Evolutionary conservation across 305 asterid species (phyloP).

Genomic region (Salvia sclarea): DNA sequence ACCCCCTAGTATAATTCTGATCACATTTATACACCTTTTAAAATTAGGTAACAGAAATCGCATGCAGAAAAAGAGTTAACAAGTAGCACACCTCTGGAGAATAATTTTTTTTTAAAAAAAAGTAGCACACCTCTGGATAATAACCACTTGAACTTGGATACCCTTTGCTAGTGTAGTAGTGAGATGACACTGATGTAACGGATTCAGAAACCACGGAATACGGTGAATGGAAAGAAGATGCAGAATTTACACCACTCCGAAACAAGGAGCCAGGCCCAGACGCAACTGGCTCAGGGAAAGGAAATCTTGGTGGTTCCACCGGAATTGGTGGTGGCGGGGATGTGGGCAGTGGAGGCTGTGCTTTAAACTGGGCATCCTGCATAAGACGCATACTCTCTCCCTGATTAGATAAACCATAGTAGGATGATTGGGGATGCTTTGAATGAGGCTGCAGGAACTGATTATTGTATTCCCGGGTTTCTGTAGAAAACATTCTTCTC

Average conservation of each 20-base stretch:
- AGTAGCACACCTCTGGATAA: conserved; percentile 50
- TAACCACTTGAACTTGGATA: conserved; percentile 44
- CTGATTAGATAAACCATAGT: conserved; percentile 32
- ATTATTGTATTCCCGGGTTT: conserved; percentile 32
- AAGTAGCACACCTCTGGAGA: conserved; percentile 48
- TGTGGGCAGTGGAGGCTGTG: conserved; percentile 66
- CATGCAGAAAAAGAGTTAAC: not conserved
- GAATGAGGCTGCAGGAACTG: conserved; percentile 37
- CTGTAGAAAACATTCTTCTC: conserved; percentile 32
- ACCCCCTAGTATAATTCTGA: conserved; percentile 6
- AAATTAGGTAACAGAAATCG: conserved; percentile 23
- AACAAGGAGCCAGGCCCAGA: conserved; percentile 50
- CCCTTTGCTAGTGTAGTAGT: conserved; percentile 38
- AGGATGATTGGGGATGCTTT: conserved; percentile 36
- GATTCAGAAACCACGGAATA: conserved; percentile 50
- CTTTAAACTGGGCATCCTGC: conserved; percentile 32
- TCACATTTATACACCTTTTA: not conserved
- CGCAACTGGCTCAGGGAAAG: conserved; percentile 38
- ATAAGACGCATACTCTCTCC: conserved; percentile 26
- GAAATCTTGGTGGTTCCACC: conserved; percentile 46
- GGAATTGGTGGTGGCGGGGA: conserved; percentile 80
- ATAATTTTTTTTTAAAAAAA: too few relatives aligned
- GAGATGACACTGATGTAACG: conserved; percentile 30
- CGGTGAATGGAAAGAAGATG: conserved; percentile 43
- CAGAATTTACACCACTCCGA: conserved; percentile 41